phyloP scores from a whole-genome alignment of 345 rosid genomes.

The Salix suchowensis region DNA sequence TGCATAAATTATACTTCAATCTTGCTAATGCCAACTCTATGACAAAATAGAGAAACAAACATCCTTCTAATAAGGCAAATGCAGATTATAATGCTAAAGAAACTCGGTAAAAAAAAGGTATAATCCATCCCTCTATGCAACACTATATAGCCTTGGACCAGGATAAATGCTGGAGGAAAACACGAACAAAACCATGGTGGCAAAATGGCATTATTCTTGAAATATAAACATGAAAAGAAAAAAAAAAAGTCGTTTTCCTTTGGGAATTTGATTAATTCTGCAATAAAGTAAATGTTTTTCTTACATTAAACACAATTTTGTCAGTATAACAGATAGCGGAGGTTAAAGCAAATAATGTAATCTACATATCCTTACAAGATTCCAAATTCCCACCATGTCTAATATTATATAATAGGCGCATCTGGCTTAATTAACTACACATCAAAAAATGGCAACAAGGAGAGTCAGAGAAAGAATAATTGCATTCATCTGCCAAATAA shows the following conservation, averaged over 20 bases:
- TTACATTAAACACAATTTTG: background rate
- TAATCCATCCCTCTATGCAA: too few relatives aligned
- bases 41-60: background rate
- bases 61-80: background rate
- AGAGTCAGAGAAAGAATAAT: background rate
- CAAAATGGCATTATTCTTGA: too few relatives aligned
- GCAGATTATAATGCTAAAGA: too few relatives aligned
- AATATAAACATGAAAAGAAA: too few relatives aligned
- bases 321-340: background rate
- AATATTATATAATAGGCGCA: background rate
- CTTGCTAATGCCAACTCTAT: too few relatives aligned
- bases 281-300: too few relatives aligned
- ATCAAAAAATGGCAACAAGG: background rate
- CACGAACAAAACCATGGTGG: too few relatives aligned
- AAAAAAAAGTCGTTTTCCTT: too few relatives aligned
- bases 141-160: too few relatives aligned
- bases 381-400: background rate
- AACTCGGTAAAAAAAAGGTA: too few relatives aligned
- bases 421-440: background rate
- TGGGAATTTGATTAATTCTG: too few relatives aligned
- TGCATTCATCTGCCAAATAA: background rate
- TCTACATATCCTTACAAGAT: background rate
- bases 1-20: background rate
- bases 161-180: too few relatives aligned
- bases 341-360: background rate